Conservation (phyloP, 495 filamentous ascomycete species). For the Hypoxylon lenormandii region DNA sequence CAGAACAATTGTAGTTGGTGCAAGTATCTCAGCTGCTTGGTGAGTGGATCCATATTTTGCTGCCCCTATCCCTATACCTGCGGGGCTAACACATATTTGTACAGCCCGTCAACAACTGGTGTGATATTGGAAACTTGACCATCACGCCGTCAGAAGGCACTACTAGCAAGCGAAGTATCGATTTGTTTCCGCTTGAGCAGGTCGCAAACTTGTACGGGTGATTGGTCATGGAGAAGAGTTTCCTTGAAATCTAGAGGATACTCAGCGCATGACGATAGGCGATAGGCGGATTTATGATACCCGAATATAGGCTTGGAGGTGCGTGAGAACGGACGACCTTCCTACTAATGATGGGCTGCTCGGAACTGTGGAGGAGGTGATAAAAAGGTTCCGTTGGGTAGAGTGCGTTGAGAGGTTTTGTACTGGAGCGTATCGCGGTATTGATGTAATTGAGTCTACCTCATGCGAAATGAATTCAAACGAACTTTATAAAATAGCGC, state of each 20-base stretch:
- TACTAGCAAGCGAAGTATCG: conserved; percentile 23
- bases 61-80: conserved; percentile 7
- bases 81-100: conserved; percentile 10
- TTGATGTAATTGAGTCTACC: conserved; percentile 26
- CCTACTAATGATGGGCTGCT: conserved; percentile 12
- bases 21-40: conserved; percentile 90
- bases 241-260: conserved; percentile 11
- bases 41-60: conserved; percentile 64
- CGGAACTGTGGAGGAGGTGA: conserved; percentile 3
- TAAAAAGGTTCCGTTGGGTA: conserved; percentile 3
- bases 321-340: conserved; percentile 18
- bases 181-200: conserved; percentile 35
- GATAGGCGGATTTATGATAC: conserved; percentile 38
- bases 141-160: conserved; percentile 25
- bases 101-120: conserved; percentile 82
- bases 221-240: neutral
- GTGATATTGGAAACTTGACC: conserved; percentile 70
- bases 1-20: conserved; percentile 86
- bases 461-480: conserved; percentile 31
- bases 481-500: conserved; percentile 16
- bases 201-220: conserved; percentile 25
- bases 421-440: neutral
- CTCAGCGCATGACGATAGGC: conserved; percentile 9
- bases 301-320: conserved; percentile 25
- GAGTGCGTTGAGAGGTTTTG: conserved; percentile 7